A percentile compares a stretch with the other conserved stretches of the same genome.
Evolutionary conservation across 768 basidiomycete genomes (phyloP).

Genomic region (Leccinum boreale): DNA sequence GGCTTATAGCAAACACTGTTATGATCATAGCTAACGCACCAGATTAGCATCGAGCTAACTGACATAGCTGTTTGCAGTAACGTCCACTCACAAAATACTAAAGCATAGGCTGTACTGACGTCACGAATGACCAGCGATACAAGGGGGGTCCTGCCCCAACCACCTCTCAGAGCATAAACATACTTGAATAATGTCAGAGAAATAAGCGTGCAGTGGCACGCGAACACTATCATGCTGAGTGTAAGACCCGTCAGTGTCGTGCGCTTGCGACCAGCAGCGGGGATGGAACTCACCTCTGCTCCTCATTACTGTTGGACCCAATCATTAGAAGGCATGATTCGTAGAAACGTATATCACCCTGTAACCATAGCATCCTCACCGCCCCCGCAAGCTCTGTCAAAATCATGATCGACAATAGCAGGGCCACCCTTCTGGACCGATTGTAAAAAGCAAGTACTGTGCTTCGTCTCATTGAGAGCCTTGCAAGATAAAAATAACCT

Average conservation of each 20-base stretch:
- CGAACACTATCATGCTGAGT: no score
- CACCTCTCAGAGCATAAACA: slow-evolving; percentile 7
- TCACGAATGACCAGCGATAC: slow-evolving; percentile 19
- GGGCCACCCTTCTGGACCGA: slow-evolving; percentile 10
- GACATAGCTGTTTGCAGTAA: no score
- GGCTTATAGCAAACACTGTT: no score
- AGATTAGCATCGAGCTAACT: no score
- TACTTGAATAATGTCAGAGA: slow-evolving; percentile 21
- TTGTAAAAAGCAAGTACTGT: slow-evolving; percentile 22
- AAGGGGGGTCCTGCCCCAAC: slow-evolving; percentile 17
- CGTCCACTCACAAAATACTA: slow-evolving; percentile 8
- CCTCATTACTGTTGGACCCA: no score
- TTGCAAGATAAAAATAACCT: background rate
- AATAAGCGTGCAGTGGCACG: slow-evolving; percentile 13
- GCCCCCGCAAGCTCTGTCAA: background rate
- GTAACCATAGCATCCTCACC: no score
- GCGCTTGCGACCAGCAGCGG: no score
- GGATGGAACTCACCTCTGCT: no score
- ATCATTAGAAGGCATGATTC: no score
- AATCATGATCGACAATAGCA: slow-evolving; percentile 6
- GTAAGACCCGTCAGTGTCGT: no score
- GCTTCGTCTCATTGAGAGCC: background rate
- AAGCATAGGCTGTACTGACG: slow-evolving; percentile 7
- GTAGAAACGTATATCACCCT: no score
- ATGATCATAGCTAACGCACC: no score